Percentiles rank a stretch among this genome's conserved stretches.
phyloP scores from a whole-genome alignment of 2,329 filamentous ascomycete species.

The Trichoderma harzianum region DNA sequence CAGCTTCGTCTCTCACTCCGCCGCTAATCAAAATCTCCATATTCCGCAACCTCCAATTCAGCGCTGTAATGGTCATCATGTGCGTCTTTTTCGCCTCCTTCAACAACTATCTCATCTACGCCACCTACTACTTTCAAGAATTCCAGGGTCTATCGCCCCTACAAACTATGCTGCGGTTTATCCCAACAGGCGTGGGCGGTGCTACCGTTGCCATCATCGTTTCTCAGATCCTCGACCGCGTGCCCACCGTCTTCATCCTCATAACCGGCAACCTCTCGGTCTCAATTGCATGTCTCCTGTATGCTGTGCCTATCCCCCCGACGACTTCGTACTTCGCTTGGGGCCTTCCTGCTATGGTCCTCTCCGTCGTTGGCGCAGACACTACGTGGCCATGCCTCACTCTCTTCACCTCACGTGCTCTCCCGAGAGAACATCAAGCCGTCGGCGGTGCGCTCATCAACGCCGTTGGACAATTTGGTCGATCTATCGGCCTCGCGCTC shows the following conservation, averaged over 20 bases:
- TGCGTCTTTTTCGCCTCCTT: constrained; percentile 64
- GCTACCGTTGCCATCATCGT: constrained; percentile 55
- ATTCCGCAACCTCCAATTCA: constrained; percentile 58
- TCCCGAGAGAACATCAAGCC: constrained; percentile 63
- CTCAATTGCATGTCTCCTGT: constrained; percentile 55
- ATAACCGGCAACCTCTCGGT: constrained; percentile 55
- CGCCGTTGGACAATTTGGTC: constrained; percentile 61
- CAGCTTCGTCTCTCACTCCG: constrained; percentile 23
- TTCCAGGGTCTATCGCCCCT: constrained; percentile 59
- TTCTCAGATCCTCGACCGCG: constrained; percentile 52
- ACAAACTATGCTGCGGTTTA: constrained; percentile 66
- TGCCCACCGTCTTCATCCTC: constrained; percentile 57
- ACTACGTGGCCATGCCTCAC: constrained; percentile 64
- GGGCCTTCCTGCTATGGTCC: constrained; percentile 62
- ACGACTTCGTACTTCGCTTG: constrained; percentile 64
- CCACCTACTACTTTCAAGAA: constrained; percentile 69
- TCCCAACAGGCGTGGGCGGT: constrained; percentile 62
- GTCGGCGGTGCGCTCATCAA: constrained; percentile 67
- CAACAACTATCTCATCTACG: constrained; percentile 64
- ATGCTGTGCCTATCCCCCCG: constrained; percentile 60
- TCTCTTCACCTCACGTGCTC: constrained; percentile 60
- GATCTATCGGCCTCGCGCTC: constrained; percentile 63
- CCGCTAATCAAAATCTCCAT: constrained; percentile 66
- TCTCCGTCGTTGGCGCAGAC: constrained; percentile 64
- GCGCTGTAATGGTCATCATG: constrained; percentile 63